These are phyloP conservation scores for Kappamyces sp. DNA, from an alignment of 192 early-diverging fungal genomes.

Conservation along the genomic window DNA sequence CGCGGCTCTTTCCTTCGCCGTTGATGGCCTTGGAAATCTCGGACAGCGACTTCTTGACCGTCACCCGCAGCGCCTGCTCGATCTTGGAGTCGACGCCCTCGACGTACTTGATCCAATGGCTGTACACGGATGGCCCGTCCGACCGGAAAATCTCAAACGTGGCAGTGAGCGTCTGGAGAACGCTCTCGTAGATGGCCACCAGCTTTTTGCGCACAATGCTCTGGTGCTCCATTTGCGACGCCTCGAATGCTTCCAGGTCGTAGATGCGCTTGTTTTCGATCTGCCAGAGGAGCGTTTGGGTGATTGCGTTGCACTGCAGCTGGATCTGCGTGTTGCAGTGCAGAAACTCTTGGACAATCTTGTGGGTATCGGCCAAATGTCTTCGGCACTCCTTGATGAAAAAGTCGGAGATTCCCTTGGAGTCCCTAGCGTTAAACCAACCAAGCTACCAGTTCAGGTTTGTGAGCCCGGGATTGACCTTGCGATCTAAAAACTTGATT, in stretches of 20 bases:
- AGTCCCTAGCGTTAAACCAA: conserved; percentile 16
- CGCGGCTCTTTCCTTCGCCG: conserved; percentile 54
- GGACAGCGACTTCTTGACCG: conserved; percentile 49
- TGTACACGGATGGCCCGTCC: conserved; percentile 53
- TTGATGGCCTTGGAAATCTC: conserved; percentile 59
- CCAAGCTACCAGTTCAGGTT: conserved; percentile 44
- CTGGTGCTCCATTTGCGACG: conserved; percentile 37
- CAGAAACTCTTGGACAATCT: conserved; percentile 51
- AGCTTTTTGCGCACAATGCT: conserved; percentile 36
- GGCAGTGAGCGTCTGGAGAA: conserved; percentile 32
- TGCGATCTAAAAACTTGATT: conserved; percentile 57
- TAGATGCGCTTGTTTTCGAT: conserved; percentile 59
- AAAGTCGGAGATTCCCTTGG: conserved; percentile 58
- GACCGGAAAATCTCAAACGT: conserved; percentile 48
- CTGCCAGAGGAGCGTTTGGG: conserved; percentile 49
- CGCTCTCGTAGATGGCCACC: conserved; percentile 34
- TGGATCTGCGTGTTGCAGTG: conserved; percentile 41
- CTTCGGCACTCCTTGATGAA: conserved; percentile 61
- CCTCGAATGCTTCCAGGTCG: conserved; percentile 51
- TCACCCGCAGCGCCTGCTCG: conserved; percentile 44
- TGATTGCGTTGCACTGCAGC: conserved; percentile 40
- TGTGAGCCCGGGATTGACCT: conserved; percentile 57
- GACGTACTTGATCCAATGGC: conserved; percentile 49
- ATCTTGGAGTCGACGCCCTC: conserved; percentile 48
- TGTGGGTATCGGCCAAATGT: conserved; percentile 52